Evolutionary conservation across 805 yeast genomes (phyloP), one percentile per base, ranked within the genome.

Genomic region (Lipomyces yamadae): DNA sequence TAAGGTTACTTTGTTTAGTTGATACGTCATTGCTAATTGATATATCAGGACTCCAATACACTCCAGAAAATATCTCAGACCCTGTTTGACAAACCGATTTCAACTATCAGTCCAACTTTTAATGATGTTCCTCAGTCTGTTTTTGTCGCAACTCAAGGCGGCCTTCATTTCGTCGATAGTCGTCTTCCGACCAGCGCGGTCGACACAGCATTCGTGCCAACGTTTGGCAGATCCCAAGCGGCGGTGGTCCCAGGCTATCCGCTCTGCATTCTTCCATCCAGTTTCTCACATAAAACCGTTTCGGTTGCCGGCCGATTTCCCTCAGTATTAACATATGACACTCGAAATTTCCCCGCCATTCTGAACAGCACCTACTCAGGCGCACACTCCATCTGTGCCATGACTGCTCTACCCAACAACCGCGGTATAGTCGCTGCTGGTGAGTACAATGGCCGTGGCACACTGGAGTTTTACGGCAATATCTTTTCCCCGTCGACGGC

Each of bases 361-460:
- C 39, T 60, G 8, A 32, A 61, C 33, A 58, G 67, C 8, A 37
- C 62, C 1, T 69, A 69, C 37, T 69, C 72, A 5, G 72, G 72
- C 33, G 72, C 72, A 2, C 72, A 69, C 50, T 62, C 71, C n/a
- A 50, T 69, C 13, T 55, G 64, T 55, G 50, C 58, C 42, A 56
- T 69, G 6, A 48, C 55, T 18, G 29, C 65, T 6, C 32, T 65
- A 1, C 64, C 70, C 11, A 30, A 37, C 4, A 3, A 30, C 11
- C 33, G 59, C 18, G 67, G 63, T 1, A 52, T 69, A 13, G 52
- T 69, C 10, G 72, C 72, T 2, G 69, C 67, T 4, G 72, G 72
- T 2, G 72, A 68, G 39, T 69, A 69, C 55, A 68, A 68, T 42
- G 72, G 72, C 6, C 71, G 72, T 34, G 72, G 72, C 18, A 69